Base-by-base conservation (phyloP, 2,329 filamentous ascomycete genomes). In the Aureobasidium sp. region DNA sequence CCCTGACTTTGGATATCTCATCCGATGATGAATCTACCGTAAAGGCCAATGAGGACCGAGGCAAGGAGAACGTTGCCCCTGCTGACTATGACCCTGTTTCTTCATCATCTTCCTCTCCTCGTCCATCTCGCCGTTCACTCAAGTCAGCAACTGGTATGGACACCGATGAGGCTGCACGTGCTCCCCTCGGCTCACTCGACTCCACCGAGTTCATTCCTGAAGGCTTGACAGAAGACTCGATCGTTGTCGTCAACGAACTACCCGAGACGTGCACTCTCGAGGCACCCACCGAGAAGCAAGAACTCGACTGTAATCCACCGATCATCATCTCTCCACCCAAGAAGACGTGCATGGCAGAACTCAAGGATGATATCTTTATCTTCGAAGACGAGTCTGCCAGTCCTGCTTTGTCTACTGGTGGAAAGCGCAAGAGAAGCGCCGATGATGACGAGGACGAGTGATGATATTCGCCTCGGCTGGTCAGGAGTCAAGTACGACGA, bases 11-110 rank as follows among this genome's bases (percentile, higher is more conserved):
- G 3, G 93, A 97, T 70, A 90, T 97, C 69, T 90, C 85, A 66
- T 92, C 90, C 23, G 92, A 96, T 67, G 92, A 96, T 71, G 88
- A 92, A 73, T 82, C 82, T 69, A 74, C 69, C 71, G 78, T 66
- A 78, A 79, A 75, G 61, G 69, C 72, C 33, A 82, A 89, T 65
- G 81, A 83, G 47, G 74, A 77, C 61, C 80, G 84, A 33, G 89
- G 90, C 69, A 99, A 99, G 79, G 93, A 99, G 77, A 99, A 99
- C 70, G 84, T 96, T 19, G 89, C 93, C 4, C 93, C 93, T 6
- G 73, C 74, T 1, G 77, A 74, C 57, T 79, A 71, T 58, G 69
- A 70, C 61, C 53, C 46, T 6, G 13, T 29, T 19, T 4, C 35
- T 50, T 51, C 45, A 35, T 51, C 45, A 23, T 23, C 29, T 7